phyloP scores from a whole-genome alignment of 1,284 basidiomycete species.

The Kwoniella shivajii region DNA sequence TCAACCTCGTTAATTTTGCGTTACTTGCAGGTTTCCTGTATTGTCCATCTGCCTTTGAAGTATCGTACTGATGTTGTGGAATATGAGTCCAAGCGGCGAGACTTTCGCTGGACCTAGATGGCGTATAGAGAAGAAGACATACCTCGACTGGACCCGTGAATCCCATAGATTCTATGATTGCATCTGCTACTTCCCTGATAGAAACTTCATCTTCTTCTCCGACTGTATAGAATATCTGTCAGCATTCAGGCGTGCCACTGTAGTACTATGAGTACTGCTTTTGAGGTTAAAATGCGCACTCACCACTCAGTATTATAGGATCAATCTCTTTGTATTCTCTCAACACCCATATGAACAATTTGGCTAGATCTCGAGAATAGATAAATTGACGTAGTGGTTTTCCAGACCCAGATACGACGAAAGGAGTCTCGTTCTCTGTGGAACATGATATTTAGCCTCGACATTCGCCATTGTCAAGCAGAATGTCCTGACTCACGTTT shows the following conservation, averaged over 20 bases:
- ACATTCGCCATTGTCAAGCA: slow-evolving; percentile 6
- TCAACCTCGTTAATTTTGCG: slow-evolving; percentile 69
- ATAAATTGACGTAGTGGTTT: slow-evolving; percentile 90
- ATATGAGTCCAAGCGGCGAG: too few relatives aligned
- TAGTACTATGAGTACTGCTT: slow-evolving; percentile 63
- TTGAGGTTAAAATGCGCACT: slow-evolving; percentile 12
- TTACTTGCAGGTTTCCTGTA: slow-evolving; percentile 94
- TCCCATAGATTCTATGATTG: slow-evolving; percentile 75
- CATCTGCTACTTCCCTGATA: slow-evolving; percentile 79
- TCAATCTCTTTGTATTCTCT: slow-evolving; percentile 84
- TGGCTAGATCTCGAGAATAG: slow-evolving; percentile 88
- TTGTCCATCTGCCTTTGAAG: slow-evolving; percentile 70
- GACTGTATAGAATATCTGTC: slow-evolving; percentile 56
- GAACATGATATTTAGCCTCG: not conserved
- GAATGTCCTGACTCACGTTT: slow-evolving; percentile 62
- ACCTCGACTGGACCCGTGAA: slow-evolving; percentile 73
- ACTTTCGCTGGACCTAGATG: too few relatives aligned
- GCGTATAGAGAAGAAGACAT: slow-evolving; percentile 28
- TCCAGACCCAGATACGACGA: slow-evolving; percentile 79
- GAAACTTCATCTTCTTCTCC: slow-evolving; percentile 87
- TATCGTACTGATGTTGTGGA: slow-evolving; percentile 46
- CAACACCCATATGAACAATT: slow-evolving; percentile 88
- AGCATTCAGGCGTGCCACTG: slow-evolving; percentile 39
- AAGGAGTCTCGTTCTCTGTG: slow-evolving; percentile 75
- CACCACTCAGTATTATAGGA: slow-evolving; percentile 82